Evolutionary conservation across 768 basidiomycete genomes (phyloP).

Genomic region (Naganishia vishniacii): DNA sequence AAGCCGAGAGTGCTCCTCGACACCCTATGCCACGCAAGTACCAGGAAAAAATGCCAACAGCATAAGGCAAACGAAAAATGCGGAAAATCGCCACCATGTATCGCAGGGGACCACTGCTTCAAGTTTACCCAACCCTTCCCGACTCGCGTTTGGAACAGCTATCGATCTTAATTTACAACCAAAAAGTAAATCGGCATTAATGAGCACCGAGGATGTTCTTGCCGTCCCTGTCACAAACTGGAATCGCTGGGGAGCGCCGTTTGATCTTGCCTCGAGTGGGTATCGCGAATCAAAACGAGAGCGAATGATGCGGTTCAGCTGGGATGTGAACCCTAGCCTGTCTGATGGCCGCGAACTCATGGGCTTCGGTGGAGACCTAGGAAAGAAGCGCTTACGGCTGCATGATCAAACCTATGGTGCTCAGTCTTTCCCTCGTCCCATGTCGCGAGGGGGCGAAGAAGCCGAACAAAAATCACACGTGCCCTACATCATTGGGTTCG

Average conservation of each 20-base stretch:
- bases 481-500: conserved; percentile 41
- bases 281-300: not conserved
- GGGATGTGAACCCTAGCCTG: conserved; percentile 19
- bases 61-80: no score
- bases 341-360: conserved; percentile 17
- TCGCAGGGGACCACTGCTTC: no score
- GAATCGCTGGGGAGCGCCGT: conserved; percentile 6
- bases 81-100: no score
- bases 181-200: not conserved
- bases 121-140: no score
- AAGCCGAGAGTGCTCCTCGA: no score
- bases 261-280: not conserved
- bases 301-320: conserved; percentile 3
- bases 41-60: no score
- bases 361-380: conserved; percentile 25
- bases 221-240: not conserved
- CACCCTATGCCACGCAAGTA: no score
- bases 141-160: no score
- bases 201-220: not conserved
- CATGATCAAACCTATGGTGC: no score
- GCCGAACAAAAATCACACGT: not conserved
- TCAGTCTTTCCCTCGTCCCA: not conserved
- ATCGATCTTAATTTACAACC: no score
- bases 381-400: conserved; percentile 14
- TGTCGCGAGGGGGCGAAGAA: not conserved